Conservation (phyloP, 345 rosid genomes). For the Litchi chinensis region DNA sequence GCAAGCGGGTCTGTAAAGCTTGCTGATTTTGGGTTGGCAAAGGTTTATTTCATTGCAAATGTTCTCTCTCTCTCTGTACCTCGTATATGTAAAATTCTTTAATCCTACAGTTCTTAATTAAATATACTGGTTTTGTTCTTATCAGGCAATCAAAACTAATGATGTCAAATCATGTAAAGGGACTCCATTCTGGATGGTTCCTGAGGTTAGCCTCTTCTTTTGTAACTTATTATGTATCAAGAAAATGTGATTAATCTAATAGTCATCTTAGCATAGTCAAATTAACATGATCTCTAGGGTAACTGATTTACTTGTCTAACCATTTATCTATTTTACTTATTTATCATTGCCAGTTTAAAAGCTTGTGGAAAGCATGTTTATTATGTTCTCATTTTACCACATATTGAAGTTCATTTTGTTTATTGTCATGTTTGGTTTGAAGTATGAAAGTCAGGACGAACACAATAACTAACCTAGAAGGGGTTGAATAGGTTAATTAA, state of each 20-base stretch:
- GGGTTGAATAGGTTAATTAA: too few species aligned
- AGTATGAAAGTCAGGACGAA: too few species aligned
- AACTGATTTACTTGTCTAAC: background rate
- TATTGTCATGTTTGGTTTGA: slow-evolving; percentile 3
- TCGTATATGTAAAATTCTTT: slow-evolving; percentile 2
- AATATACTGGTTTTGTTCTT: slow-evolving; percentile 13
- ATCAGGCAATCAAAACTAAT: slow-evolving; percentile 72
- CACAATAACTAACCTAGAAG: too few species aligned
- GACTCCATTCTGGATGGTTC: slow-evolving; percentile 97
- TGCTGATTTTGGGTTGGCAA: slow-evolving; percentile 96
- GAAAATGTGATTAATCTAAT: background rate
- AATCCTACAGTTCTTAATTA: background rate
- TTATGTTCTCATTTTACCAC: background rate
- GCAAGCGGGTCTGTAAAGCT: slow-evolving; percentile 81
- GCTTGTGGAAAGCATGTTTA: too few species aligned
- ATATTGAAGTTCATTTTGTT: background rate
- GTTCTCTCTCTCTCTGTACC: background rate
- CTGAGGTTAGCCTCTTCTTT: slow-evolving; percentile 66
- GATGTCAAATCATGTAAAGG: slow-evolving; percentile 85
- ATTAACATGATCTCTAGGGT: background rate
- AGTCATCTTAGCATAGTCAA: background rate
- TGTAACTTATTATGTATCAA: slow-evolving; percentile 11
- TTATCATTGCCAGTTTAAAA: background rate
- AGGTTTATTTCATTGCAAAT: slow-evolving; percentile 46
- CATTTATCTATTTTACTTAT: background rate